Percentiles rank a stretch among this genome's conserved stretches.
Conservation (phyloP, 1,284 basidiomycete genomes). For the Gymnopus androsaceus region DNA sequence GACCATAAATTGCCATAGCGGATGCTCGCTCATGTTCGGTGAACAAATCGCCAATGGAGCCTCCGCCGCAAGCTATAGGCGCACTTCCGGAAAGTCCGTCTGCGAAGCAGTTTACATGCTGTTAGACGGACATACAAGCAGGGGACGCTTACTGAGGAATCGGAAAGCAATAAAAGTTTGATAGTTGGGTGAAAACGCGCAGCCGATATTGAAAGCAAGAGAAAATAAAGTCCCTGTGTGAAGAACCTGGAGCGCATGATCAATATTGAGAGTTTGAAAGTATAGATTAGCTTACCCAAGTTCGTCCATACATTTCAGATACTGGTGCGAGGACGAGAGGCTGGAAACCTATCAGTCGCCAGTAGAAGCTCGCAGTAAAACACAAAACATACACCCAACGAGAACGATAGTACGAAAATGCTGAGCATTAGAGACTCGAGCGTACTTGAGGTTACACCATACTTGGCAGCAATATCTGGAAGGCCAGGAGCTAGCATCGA, state of each 20-base stretch:
- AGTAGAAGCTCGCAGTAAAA: background rate
- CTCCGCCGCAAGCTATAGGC: constrained; percentile 64
- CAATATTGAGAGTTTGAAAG: constrained; percentile 16
- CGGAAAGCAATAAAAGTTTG: constrained; percentile 66
- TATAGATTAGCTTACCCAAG: constrained; percentile 65
- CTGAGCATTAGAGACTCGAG: constrained; percentile 63
- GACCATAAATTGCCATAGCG: constrained; percentile 66
- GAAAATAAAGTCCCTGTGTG: constrained; percentile 69
- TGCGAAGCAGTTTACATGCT: no score
- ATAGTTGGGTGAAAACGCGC: constrained; percentile 63
- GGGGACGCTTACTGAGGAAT: constrained; percentile 64
- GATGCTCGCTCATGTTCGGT: constrained; percentile 60
- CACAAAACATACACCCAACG: constrained; percentile 52
- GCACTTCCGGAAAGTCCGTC: constrained; percentile 62
- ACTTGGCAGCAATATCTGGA: constrained; percentile 60
- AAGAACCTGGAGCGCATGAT: constrained; percentile 46
- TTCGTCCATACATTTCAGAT: constrained; percentile 78
- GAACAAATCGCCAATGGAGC: constrained; percentile 64
- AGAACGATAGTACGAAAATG: constrained; percentile 78
- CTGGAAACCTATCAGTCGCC: constrained; percentile 19
- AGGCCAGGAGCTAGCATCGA: constrained; percentile 84
- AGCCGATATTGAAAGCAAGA: constrained; percentile 68
- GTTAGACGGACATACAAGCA: no score
- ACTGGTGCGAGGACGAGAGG: constrained; percentile 74
- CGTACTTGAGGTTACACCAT: constrained; percentile 61